These are phyloP conservation scores for Arthrobotrys pseudoclavata DNA, from an alignment of 2,329 filamentous ascomycete species.

Conservation along the genomic window DNA sequence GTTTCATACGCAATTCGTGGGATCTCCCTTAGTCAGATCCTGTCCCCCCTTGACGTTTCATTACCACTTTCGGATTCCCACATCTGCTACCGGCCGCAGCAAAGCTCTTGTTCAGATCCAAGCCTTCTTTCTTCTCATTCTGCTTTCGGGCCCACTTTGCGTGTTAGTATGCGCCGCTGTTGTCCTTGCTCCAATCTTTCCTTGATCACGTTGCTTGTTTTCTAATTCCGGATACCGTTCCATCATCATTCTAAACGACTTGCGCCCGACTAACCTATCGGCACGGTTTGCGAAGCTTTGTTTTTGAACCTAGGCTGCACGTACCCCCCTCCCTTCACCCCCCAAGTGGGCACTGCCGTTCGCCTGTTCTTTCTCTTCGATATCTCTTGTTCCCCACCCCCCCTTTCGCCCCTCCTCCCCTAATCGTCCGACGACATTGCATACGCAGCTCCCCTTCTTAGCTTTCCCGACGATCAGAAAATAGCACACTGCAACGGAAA, in stretches of 20 bases:
- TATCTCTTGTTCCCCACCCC: constrained; percentile 28
- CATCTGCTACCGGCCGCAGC: constrained; percentile 51
- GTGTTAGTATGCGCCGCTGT: constrained; percentile 48
- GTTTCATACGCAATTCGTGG: constrained; percentile 48
- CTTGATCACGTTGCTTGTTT: constrained; percentile 55
- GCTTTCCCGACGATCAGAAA: constrained; percentile 50
- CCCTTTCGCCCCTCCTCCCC: constrained; percentile 33
- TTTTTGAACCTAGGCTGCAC: constrained; percentile 14
- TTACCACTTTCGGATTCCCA: constrained; percentile 55
- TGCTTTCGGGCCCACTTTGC: constrained; percentile 31
- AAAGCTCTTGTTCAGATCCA: constrained; percentile 48
- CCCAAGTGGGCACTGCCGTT: constrained; percentile 54
- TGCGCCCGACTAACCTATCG: constrained; percentile 36
- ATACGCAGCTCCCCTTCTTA: constrained; percentile 27
- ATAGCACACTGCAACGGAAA: constrained; percentile 30
- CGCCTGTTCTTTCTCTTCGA: constrained; percentile 53
- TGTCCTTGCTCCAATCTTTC: constrained; percentile 39
- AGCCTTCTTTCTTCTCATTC: constrained; percentile 34
- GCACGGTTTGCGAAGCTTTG: constrained; percentile 41
- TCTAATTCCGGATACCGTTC: constrained; percentile 54
- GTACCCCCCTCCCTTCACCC: background rate
- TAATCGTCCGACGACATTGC: constrained; percentile 45
- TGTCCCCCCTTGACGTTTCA: constrained; percentile 56
- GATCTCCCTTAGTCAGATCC: constrained; percentile 56
- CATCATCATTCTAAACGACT: constrained; percentile 6